phyloP scores from a whole-genome alignment of 2,329 filamentous ascomycete species.

The Cladosporium sp. region DNA sequence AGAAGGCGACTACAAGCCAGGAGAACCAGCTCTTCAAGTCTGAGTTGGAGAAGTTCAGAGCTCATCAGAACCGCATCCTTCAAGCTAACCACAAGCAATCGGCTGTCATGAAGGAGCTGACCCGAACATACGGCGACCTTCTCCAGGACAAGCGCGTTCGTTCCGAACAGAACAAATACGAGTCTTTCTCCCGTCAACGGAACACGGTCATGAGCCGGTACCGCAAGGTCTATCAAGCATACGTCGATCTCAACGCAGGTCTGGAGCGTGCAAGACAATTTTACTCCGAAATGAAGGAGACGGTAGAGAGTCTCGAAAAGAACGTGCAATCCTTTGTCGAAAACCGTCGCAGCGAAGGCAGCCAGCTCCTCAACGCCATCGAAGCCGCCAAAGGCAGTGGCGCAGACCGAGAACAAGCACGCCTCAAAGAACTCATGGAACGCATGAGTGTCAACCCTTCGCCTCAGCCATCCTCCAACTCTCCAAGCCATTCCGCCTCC shows the following conservation, averaged over 20 bases:
- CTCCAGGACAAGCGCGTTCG: conserved; percentile 91
- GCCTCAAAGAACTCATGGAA: conserved; percentile 86
- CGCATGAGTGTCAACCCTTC: conserved; percentile 75
- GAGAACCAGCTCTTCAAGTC: conserved; percentile 90
- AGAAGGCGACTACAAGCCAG: conserved; percentile 89
- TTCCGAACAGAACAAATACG: conserved; percentile 92
- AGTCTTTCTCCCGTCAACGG: conserved; percentile 76
- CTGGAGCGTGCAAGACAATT: conserved; percentile 84
- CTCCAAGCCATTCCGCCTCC: conserved; percentile 33
- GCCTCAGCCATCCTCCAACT: conserved; percentile 36
- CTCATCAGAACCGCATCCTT: conserved; percentile 83
- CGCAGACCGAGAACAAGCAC: conserved; percentile 79
- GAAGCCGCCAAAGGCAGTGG: conserved; percentile 67
- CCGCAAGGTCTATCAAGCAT: conserved; percentile 86
- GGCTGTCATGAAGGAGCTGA: conserved; percentile 90
- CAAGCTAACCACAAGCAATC: conserved; percentile 96
- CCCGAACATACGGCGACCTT: conserved; percentile 76
- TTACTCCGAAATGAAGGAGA: conserved; percentile 94
- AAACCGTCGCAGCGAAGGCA: conserved; percentile 86
- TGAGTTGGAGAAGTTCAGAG: conserved; percentile 94
- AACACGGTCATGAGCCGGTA: conserved; percentile 79
- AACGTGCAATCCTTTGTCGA: conserved; percentile 97
- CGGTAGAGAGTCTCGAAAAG: conserved; percentile 83
- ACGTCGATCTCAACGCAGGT: conserved; percentile 81
- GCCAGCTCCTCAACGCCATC: conserved; percentile 82